These are phyloP conservation scores for Lasiodiplodia citricola DNA, from an alignment of 2,329 filamentous ascomycete species.

Conservation along the genomic window DNA sequence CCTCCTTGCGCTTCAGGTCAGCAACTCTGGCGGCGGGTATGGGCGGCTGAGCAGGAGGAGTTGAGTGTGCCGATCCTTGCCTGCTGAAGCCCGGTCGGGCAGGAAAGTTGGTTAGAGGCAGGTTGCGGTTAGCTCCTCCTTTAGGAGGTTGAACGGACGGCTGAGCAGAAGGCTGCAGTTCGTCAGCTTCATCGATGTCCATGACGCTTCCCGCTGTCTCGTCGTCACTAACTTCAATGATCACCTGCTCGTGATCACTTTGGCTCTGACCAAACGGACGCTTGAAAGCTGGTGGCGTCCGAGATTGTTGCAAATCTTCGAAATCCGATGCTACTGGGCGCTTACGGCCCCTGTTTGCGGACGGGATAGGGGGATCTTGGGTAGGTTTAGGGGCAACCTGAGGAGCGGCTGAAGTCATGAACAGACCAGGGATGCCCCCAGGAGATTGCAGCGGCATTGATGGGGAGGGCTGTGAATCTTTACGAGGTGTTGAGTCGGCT, in stretches of 20 bases:
- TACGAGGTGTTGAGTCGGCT: neutral
- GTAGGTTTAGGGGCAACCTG: neutral
- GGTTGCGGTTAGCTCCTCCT: neutral
- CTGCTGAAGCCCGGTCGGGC: slow-evolving; percentile 35
- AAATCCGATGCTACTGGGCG: slow-evolving; percentile 56
- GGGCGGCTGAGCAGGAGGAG: slow-evolving; percentile 43
- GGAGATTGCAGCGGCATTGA: slow-evolving; percentile 31
- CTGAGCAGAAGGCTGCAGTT: slow-evolving; percentile 21
- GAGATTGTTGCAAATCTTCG: slow-evolving; percentile 20
- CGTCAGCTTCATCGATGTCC: slow-evolving; percentile 65
- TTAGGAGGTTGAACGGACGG: slow-evolving; percentile 3
- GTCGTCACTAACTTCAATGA: slow-evolving; percentile 86
- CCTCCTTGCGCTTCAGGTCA: slow-evolving; percentile 53
- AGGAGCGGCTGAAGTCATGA: slow-evolving; percentile 47
- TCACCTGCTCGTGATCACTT: slow-evolving; percentile 64
- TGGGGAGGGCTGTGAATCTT: slow-evolving; percentile 12
- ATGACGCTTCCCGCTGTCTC: slow-evolving; percentile 67
- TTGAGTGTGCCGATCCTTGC: slow-evolving; percentile 37
- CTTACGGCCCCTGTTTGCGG: slow-evolving; percentile 48
- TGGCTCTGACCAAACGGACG: slow-evolving; percentile 66
- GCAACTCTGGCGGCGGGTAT: slow-evolving; percentile 45
- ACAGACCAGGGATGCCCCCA: slow-evolving; percentile 58
- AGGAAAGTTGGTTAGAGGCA: slow-evolving; percentile 34
- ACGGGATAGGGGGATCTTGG: neutral
- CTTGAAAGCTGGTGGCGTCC: slow-evolving; percentile 50